phyloP scores from a whole-genome alignment of 2,329 filamentous ascomycete species.

The Dactylellina cionopaga region DNA sequence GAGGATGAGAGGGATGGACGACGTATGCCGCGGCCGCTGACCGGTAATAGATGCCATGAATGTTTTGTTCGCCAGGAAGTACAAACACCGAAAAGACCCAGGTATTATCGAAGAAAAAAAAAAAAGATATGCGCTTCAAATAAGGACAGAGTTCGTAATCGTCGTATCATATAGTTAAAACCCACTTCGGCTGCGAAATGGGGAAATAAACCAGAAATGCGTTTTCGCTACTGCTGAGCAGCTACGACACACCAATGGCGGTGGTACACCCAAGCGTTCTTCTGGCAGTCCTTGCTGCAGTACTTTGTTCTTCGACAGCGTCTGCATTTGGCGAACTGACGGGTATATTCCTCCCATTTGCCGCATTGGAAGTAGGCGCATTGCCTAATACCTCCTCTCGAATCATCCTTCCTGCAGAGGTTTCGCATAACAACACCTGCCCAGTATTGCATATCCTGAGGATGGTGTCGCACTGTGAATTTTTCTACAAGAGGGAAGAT shows the following conservation, averaged over 20 bases:
- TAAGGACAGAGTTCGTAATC: slow-evolving; percentile 44
- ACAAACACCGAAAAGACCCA: slow-evolving; percentile 51
- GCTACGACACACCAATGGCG: slow-evolving; percentile 95
- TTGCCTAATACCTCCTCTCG: slow-evolving; percentile 90
- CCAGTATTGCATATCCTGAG: slow-evolving; percentile 99
- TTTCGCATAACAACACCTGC: slow-evolving; percentile 99
- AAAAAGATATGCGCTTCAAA: slow-evolving; percentile 37
- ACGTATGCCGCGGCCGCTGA: slow-evolving; percentile 41
- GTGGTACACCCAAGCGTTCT: slow-evolving; percentile 98
- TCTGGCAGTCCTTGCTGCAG: slow-evolving; percentile 99
- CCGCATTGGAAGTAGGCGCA: slow-evolving; percentile 98
- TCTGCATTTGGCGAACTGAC: slow-evolving; percentile 97
- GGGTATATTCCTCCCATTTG: slow-evolving; percentile 96
- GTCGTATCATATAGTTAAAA: slow-evolving; percentile 49
- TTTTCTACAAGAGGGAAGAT: slow-evolving; percentile 98
- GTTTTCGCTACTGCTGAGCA: slow-evolving; percentile 32
- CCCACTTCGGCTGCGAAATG: slow-evolving; percentile 41
- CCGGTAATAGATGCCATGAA: slow-evolving; percentile 59
- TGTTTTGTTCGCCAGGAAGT: slow-evolving; percentile 52
- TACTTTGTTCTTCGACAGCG: slow-evolving; percentile 97
- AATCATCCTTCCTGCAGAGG: slow-evolving; percentile 96
- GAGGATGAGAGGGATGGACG: neutral
- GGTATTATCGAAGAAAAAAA: slow-evolving; percentile 45
- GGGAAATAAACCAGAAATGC: slow-evolving; percentile 49
- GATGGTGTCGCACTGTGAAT: slow-evolving; percentile 94